Evolutionary conservation across 805 yeast species (phyloP), one percentile per base, ranked within the genome.

Genomic region (Candida fluviatilis): DNA sequence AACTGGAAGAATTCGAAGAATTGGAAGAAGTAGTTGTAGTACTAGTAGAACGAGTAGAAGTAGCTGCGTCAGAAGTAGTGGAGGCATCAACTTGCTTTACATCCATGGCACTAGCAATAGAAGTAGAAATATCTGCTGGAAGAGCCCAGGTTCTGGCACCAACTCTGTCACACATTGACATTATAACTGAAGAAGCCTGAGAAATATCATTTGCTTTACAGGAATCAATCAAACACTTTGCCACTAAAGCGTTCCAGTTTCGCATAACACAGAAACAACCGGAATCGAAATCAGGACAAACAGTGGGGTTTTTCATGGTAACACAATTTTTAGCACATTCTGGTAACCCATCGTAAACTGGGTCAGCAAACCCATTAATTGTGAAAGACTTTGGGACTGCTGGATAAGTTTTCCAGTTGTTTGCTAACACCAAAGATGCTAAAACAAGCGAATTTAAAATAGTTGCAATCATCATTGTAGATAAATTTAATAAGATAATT

Each of bases 281-380:
- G 19, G 75, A 67, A 46, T 71, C 76, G 75, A 75, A 71, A 51
- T 71, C 69, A 33, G 77, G 77, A 46, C 77, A 71, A 16, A 76
- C 76, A 10, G 66, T 59, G 18, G 57, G 49, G 23, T 54, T 51
- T 23, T 12, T 35, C 27, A 51, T 44, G 35, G 63, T 51, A 13
- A 65, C 73, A 53, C 77, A 71, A 3, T 54, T 45, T 37, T 54
- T 42, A 27, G 76, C 77, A 53, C 76, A 72, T 2, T 48, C 34
- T 19, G 77, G 76, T 19, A 71, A 51, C 5, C 46, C 38, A 18
- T 46, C 49, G 40, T 56, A 59, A 36, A 71, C 61, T 7, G 69
- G 69, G 49, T 71, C 76, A 15, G 76, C 75, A 40, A 71, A 72
- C 0, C 77, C 77, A 43, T 72, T 72, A 37, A 70, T 59, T 24